A percentile compares a stretch with the other conserved stretches of the same genome.
Evolutionary conservation across 306 rosid genomes (phyloP).

Genomic region (Vigna nakashimae): DNA sequence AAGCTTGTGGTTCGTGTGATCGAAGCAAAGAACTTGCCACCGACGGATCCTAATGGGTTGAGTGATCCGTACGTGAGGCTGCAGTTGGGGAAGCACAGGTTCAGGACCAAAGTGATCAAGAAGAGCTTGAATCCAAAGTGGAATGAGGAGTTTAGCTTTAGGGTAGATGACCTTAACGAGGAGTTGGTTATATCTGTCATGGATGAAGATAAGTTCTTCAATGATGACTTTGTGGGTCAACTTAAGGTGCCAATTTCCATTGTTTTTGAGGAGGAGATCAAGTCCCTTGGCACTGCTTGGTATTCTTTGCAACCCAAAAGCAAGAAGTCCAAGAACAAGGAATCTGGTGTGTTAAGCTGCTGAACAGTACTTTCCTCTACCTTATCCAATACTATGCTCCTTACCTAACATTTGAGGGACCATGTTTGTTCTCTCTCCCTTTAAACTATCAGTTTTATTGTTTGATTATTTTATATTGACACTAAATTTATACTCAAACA

Average conservation of each 20-base stretch:
- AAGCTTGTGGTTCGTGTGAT: constrained; percentile 84
- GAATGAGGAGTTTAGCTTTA: constrained; percentile 85
- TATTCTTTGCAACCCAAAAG: constrained; percentile 77
- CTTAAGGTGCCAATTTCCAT: constrained; percentile 70
- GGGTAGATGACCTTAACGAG: constrained; percentile 83
- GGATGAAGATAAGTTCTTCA: constrained; percentile 94
- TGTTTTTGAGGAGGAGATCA: constrained; percentile 74
- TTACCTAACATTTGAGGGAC: constrained; percentile 22
- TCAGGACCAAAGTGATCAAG: constrained; percentile 84
- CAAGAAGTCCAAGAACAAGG: constrained; percentile 85
- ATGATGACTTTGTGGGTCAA: constrained; percentile 88
- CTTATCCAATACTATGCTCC: constrained; percentile 16
- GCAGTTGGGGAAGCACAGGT: constrained; percentile 88
- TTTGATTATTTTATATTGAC: constrained; percentile 4
- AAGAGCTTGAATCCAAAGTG: constrained; percentile 85
- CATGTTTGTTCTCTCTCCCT: constrained; percentile 21
- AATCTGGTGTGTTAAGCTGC: constrained; percentile 68
- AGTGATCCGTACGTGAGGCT: constrained; percentile 95
- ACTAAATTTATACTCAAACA: not conserved
- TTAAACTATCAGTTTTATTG: not conserved
- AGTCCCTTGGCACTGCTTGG: constrained; percentile 87
- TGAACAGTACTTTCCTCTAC: constrained; percentile 22
- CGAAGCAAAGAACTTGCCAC: constrained; percentile 87
- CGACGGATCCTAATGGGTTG: constrained; percentile 86
- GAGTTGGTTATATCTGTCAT: constrained; percentile 73